These are phyloP conservation scores for Mimosa pudica DNA, from an alignment of 306 rosid species.

Conservation along the genomic window DNA sequence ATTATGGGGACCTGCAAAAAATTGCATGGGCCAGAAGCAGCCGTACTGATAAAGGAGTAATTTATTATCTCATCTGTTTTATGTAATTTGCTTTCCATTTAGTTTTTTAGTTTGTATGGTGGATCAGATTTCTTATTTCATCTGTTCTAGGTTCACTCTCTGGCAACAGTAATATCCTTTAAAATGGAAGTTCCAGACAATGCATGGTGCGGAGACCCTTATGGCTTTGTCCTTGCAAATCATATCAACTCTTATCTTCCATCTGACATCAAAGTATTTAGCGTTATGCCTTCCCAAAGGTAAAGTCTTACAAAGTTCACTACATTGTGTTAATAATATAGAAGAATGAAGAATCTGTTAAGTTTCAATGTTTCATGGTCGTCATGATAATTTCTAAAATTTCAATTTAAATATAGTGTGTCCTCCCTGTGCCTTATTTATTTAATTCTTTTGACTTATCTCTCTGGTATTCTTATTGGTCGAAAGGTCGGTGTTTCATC, in stretches of 20 bases:
- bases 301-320: slow-evolving; percentile 41
- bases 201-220: slow-evolving; percentile 75
- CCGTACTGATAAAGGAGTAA: slow-evolving; percentile 97
- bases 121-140: slow-evolving; percentile 1
- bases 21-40: slow-evolving; percentile 93
- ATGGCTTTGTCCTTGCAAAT: slow-evolving; percentile 67
- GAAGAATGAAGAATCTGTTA: slow-evolving; percentile 8
- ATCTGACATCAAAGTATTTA: slow-evolving; percentile 61
- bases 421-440: slow-evolving; percentile 4
- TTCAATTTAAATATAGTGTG: neutral
- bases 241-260: slow-evolving; percentile 76
- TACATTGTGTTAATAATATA: neutral
- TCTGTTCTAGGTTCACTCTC: slow-evolving; percentile 74
- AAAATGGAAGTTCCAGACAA: slow-evolving; percentile 88
- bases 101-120: slow-evolving; percentile 14
- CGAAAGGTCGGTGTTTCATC: neutral
- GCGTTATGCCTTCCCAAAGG: slow-evolving; percentile 84
- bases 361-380: neutral
- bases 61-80: slow-evolving; percentile 23
- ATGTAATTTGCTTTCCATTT: slow-evolving; percentile 5
- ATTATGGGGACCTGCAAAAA: slow-evolving; percentile 75
- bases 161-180: slow-evolving; percentile 77
- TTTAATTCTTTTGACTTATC: neutral
- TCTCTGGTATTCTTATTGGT: slow-evolving; percentile 27
- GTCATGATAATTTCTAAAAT: neutral